Base-by-base conservation (phyloP, 768 basidiomycete genomes). In the Phanerochaete sordida region DNA sequence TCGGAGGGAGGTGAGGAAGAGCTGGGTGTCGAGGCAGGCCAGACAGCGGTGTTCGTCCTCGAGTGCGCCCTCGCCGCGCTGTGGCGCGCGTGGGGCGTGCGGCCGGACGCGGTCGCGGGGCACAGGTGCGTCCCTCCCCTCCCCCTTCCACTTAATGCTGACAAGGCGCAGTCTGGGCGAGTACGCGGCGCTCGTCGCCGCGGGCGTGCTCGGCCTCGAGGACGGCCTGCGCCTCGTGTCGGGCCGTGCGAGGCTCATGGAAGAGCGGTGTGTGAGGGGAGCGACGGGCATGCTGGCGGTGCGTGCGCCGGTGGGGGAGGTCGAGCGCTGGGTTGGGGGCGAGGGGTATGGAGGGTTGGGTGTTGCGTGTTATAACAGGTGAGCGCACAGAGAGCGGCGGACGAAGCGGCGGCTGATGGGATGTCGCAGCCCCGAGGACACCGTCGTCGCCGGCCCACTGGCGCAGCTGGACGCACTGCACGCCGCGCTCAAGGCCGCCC, bases 101-200 rank as follows among this genome's bases (percentile, higher is more conserved):
- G 65, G 24, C 89, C 89, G 3, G 64, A 73, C n/a, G 84, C 79
- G 0, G 83, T 89, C 15, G 76, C 85, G 19, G 89, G 90, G 3
- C 89, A 91, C 65, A 91, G 90, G 90, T 90, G 51, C 58, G 78
- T 68, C 39, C 12, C 9, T 52, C 24, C 19, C n/a, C n/a, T n/a
- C n/a, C n/a, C n/a, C n/a, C n/a, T n/a, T n/a, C n/a, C n/a, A n/a
- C n/a, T n/a, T n/a, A n/a, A n/a, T n/a, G n/a, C n/a, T n/a, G n/a
- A n/a, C n/a, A n/a, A n/a, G 33, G 33, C 44, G n/a, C 60, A 91
- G 90, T 69, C 77, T 91, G 19, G 90, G 90, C 43, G 90, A 91
- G 74, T 91, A 88, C 57, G 84, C 84, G 8, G 89, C 86, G 11
- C 78, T 91, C 43, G 84, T 85, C 19, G 73, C 79, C n/a, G 83